These are phyloP conservation scores for Russula sp. DNA, from an alignment of 768 basidiomycete genomes.

Conservation along the genomic window DNA sequence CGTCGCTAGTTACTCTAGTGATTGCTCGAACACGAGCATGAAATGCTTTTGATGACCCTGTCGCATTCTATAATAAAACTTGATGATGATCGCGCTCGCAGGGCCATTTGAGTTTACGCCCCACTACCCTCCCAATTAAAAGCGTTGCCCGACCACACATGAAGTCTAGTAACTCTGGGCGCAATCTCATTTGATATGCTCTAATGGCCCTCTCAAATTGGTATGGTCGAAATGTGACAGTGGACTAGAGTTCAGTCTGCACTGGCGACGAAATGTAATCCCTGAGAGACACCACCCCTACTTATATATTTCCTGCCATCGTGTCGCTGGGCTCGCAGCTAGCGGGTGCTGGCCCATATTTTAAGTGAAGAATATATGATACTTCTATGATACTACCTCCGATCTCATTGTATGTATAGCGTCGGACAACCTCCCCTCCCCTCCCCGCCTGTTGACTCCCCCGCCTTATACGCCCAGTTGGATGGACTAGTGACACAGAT, in stretches of 20 bases:
- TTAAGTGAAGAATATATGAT: not conserved
- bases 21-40: not conserved
- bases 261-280: too few relatives aligned
- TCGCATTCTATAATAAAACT: not conserved
- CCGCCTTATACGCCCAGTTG: slow-evolving; percentile 18
- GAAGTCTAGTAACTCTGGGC: not conserved
- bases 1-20: not conserved
- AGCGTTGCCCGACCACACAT: not conserved
- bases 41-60: not conserved
- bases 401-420: not conserved
- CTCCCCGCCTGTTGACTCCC: not conserved
- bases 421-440: not conserved
- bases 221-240: too few relatives aligned
- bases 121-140: too few relatives aligned
- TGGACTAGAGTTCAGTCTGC: too few relatives aligned
- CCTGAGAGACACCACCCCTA: too few relatives aligned
- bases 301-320: not conserved
- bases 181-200: too few relatives aligned
- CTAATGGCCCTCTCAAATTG: too few relatives aligned
- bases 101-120: not conserved
- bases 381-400: not conserved
- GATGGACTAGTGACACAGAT: slow-evolving; percentile 13
- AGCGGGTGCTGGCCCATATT: not conserved
- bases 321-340: not conserved
- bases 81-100: not conserved